Base-by-base conservation (phyloP, 139 green algal genomes). In the Zygnema circumcarinatum region DNA sequence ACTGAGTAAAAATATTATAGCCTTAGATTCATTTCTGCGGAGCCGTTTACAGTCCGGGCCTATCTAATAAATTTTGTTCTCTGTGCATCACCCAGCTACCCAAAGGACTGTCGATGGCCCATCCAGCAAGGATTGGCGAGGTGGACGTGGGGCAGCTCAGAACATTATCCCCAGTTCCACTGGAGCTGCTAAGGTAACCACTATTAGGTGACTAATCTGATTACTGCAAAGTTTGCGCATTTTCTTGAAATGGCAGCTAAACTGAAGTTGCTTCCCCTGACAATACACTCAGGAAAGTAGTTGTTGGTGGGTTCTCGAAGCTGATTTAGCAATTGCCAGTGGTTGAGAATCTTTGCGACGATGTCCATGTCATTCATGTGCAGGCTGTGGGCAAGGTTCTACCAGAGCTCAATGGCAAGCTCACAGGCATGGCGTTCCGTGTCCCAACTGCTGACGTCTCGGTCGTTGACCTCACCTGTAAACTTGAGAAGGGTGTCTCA, bases 131-230 rank as follows among this genome's bases (percentile, higher is more conserved):
- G 96, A 98, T 94, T 99, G 96, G 96, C 92, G 96, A 52, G 96
- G 96, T 33, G 96, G 96, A 3, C 94, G 96, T 79, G 94, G 94
- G 7, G 96, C 95, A 29, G 92, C 90, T 52, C 80, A 87, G 76
- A 99, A 99, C 94, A 98, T 99, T 94, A 99, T 99, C 91, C 97
- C 97, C 74, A 97, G 94, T 39, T 98, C 95, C 91, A 99, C 97
- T 20, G 97, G 97, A 21, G 97, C 97, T 36, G 97, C 97, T 88
- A 99, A 99, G 94, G 96, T 89, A 78, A 7, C 47, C 16, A n/a
- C n/a, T n/a, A n/a, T n/a, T n/a, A n/a, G n/a, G n/a, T n/a, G n/a
- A n/a, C n/a, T n/a, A n/a, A n/a, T n/a, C n/a, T n/a, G n/a, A n/a
- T n/a, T n/a, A n/a, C n/a, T n/a, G n/a, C n/a, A n/a, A n/a, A n/a